These are phyloP conservation scores for Metschnikowia matae DNA, from an alignment of 805 yeast species.

Conservation along the genomic window DNA sequence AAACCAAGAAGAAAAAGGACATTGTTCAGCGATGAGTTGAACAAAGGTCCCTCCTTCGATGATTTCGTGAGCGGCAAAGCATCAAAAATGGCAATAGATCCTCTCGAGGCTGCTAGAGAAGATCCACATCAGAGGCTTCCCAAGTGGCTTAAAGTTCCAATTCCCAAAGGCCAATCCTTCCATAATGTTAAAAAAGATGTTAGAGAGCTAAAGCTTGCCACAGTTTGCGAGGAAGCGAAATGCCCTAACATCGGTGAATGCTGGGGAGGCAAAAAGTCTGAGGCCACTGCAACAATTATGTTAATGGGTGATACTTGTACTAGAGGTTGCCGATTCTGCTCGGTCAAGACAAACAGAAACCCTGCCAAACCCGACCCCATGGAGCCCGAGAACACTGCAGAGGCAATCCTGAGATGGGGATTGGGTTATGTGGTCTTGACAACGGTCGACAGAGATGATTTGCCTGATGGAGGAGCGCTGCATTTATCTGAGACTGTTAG, in stretches of 20 bases:
- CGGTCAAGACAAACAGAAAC: slow-evolving; percentile 85
- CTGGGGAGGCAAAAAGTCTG: slow-evolving; percentile 96
- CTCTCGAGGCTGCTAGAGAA: slow-evolving; percentile 67
- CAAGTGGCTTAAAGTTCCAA: slow-evolving; percentile 89
- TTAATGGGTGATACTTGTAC: slow-evolving; percentile 98
- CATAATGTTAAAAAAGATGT: slow-evolving; percentile 80
- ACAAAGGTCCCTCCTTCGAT: slow-evolving; percentile 87
- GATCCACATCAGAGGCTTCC: slow-evolving; percentile 77
- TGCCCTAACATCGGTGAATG: slow-evolving; percentile 99
- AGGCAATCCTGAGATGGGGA: slow-evolving; percentile 96
- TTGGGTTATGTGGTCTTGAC: slow-evolving; percentile 96
- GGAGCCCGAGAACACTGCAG: slow-evolving; percentile 98
- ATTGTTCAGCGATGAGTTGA: slow-evolving; percentile 62
- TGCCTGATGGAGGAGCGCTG: slow-evolving; percentile 86
- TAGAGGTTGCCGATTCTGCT: slow-evolving; percentile 97
- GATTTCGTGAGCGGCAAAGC: slow-evolving; percentile 87
- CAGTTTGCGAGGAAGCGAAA: slow-evolving; percentile 98
- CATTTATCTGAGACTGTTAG: slow-evolving; percentile 87
- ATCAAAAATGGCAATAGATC: slow-evolving; percentile 61
- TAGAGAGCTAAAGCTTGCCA: slow-evolving; percentile 80
- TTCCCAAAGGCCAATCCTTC: slow-evolving; percentile 90
- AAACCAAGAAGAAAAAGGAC: slow-evolving; percentile 49
- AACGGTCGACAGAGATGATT: slow-evolving; percentile 95
- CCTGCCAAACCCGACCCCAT: slow-evolving; percentile 90
- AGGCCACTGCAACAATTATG: slow-evolving; percentile 98